Evolutionary conservation across 2,329 filamentous ascomycete species (phyloP).

Genomic region (Alternaria viburni): DNA sequence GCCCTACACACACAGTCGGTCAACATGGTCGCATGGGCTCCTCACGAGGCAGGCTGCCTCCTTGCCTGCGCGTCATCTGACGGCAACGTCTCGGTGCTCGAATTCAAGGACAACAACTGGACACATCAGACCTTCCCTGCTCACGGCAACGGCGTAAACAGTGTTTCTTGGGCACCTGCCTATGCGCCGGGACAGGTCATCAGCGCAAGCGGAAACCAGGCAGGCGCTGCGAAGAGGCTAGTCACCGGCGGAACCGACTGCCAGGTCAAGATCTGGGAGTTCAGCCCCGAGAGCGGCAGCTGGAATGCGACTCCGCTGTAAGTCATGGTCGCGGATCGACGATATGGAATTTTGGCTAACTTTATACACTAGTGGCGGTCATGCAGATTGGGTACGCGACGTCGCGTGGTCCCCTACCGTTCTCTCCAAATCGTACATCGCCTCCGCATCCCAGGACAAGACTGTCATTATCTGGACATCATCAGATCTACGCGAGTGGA

Average conservation of each 20-base stretch:
- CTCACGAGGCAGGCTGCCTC: constrained; percentile 92
- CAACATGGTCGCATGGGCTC: constrained; percentile 97
- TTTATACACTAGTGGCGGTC: constrained; percentile 67
- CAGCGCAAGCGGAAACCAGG: constrained; percentile 66
- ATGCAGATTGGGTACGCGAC: constrained; percentile 96
- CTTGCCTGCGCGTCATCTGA: constrained; percentile 94
- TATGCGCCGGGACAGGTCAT: constrained; percentile 84
- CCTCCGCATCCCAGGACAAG: constrained; percentile 93
- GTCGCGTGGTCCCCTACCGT: constrained; percentile 97
- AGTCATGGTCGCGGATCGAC: neutral
- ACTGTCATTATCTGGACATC: constrained; percentile 95
- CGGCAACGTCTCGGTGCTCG: constrained; percentile 89
- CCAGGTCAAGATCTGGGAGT: constrained; percentile 90
- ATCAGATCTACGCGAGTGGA: constrained; percentile 69
- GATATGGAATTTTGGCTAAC: neutral
- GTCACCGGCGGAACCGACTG: constrained; percentile 97
- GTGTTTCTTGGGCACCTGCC: constrained; percentile 92
- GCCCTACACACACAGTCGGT: constrained; percentile 93
- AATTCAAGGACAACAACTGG: constrained; percentile 96
- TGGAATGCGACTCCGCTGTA: constrained; percentile 63
- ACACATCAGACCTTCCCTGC: constrained; percentile 88
- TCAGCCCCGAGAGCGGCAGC: constrained; percentile 60
- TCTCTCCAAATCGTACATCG: constrained; percentile 94
- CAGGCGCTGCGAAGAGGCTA: constrained; percentile 72
- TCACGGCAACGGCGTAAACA: constrained; percentile 93